Percentiles rank a stretch among this genome's conserved stretches.
phyloP scores from a whole-genome alignment of 2,329 filamentous ascomycete species.

The Phoma sp. region DNA sequence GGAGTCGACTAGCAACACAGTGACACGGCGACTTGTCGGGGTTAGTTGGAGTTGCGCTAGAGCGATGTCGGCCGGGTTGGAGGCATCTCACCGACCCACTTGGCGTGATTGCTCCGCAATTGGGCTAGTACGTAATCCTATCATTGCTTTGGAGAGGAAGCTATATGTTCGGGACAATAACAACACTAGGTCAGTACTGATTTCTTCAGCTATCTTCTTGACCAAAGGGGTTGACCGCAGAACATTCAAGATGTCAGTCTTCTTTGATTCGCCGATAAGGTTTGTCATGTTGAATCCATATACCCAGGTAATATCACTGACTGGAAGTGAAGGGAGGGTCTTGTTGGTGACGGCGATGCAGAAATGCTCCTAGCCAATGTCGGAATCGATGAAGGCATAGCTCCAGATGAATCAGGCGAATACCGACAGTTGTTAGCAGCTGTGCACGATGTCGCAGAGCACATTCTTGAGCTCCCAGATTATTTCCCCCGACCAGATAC shows the following conservation, averaged over 20 bases:
- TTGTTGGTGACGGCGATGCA: slow-evolving; percentile 31
- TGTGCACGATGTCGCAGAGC: slow-evolving; percentile 59
- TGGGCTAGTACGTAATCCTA: slow-evolving; percentile 21
- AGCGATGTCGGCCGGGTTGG: slow-evolving; percentile 13
- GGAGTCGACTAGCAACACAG: background rate
- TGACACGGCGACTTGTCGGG: slow-evolving; percentile 14
- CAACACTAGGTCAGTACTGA: too few relatives aligned
- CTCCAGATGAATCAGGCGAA: slow-evolving; percentile 49
- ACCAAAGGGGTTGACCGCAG: background rate
- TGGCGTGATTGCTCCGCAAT: slow-evolving; percentile 1
- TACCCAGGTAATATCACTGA: slow-evolving; percentile 1
- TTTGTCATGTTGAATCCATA: slow-evolving; percentile 6
- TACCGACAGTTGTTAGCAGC: slow-evolving; percentile 59
- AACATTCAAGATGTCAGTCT: slow-evolving; percentile 32
- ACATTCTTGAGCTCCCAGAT: slow-evolving; percentile 54
- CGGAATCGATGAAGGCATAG: slow-evolving; percentile 40
- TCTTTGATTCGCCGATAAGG: slow-evolving; percentile 37
- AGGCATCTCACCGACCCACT: slow-evolving; percentile 10
- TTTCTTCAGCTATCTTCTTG: background rate
- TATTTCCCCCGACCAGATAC: slow-evolving; percentile 54
- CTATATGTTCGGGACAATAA: slow-evolving; percentile 1
- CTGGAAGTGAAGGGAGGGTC: slow-evolving; percentile 23
- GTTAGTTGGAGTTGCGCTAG: slow-evolving; percentile 27
- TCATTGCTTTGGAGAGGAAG: background rate
- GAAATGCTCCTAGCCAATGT: slow-evolving; percentile 30